These are phyloP conservation scores for Astrothelium macrocarpum DNA, from an alignment of 495 filamentous ascomycete genomes.

Conservation along the genomic window DNA sequence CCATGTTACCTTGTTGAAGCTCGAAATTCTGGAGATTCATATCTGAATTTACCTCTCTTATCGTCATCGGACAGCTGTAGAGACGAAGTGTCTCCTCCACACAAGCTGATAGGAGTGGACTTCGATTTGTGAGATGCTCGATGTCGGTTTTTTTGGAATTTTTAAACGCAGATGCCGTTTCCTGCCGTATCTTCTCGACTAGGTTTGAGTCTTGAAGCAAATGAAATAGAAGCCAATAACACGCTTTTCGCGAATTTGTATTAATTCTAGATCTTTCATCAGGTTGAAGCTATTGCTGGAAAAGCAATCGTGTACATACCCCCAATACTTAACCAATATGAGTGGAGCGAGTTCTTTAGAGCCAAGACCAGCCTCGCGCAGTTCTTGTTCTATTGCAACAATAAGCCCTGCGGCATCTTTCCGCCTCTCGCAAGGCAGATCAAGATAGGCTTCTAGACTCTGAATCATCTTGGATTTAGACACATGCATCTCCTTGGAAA, in stretches of 20 bases:
- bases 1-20: not conserved
- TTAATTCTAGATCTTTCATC: not conserved
- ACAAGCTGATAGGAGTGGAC: not conserved
- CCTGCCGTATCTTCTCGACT: not conserved
- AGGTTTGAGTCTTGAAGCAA: not conserved
- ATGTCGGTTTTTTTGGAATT: not conserved
- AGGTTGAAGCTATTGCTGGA: not conserved
- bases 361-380: too few species aligned
- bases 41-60: not conserved
- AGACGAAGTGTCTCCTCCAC: not conserved
- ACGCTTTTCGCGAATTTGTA: not conserved
- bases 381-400: too few species aligned
- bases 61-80: not conserved
- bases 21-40: not conserved
- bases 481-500: conserved; percentile 1
- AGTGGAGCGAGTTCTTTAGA: not conserved
- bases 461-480: not conserved
- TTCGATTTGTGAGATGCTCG: not conserved
- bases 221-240: not conserved
- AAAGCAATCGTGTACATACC: not conserved
- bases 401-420: too few species aligned
- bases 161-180: not conserved
- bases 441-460: not conserved
- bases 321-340: not conserved
- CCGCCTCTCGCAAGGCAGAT: too few species aligned